phyloP scores from a whole-genome alignment of 768 basidiomycete species.

The Tephrocybe sp. region DNA sequence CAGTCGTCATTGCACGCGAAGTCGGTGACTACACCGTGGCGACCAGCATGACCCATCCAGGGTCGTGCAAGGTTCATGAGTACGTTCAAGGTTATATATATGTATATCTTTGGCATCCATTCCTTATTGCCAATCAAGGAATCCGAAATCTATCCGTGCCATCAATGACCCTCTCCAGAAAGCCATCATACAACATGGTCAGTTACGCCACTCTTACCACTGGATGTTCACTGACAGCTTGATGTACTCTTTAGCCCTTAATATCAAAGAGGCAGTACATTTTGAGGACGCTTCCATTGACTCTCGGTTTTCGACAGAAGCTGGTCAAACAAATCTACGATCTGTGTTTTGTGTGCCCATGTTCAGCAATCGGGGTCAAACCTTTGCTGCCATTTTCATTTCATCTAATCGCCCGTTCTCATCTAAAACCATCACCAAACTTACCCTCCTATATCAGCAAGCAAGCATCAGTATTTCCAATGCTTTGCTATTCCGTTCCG shows the following conservation, averaged over 20 bases:
- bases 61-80: conserved; percentile 69
- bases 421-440: conserved; percentile 55
- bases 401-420: conserved; percentile 68
- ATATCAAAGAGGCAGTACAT: conserved; percentile 60
- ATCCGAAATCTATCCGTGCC: conserved; percentile 57
- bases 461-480: conserved; percentile 77
- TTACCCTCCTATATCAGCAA: conserved; percentile 70
- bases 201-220: conserved; percentile 17
- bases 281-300: conserved; percentile 64
- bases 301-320: conserved; percentile 68
- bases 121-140: conserved; percentile 34
- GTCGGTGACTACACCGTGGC: conserved; percentile 72
- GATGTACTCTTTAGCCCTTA: conserved; percentile 45
- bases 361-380: conserved; percentile 74
- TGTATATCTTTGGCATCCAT: not conserved
- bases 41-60: conserved; percentile 62
- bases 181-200: conserved; percentile 68
- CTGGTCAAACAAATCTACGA: conserved; percentile 56
- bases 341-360: conserved; percentile 72
- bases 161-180: conserved; percentile 64
- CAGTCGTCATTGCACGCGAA: conserved; percentile 67
- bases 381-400: conserved; percentile 69
- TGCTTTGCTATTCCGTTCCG: conserved; percentile 71
- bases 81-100: conserved; percentile 30
- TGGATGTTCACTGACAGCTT: not conserved